phyloP scores from a whole-genome alignment of 345 rosid species.

The Euphorbia peplus region DNA sequence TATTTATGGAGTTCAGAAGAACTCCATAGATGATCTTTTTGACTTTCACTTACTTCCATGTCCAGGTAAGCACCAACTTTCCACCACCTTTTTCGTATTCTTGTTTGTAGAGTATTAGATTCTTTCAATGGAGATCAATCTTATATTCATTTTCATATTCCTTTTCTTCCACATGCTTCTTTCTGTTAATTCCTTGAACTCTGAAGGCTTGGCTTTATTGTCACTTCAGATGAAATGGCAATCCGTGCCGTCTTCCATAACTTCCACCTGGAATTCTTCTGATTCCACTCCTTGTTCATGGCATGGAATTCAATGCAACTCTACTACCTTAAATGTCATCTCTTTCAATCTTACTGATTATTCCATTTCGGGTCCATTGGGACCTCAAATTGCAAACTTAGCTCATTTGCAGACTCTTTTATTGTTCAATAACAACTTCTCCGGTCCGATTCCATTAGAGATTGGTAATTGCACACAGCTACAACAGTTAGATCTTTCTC shows the following conservation, averaged over 20 bases:
- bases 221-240: slow-evolving; percentile 49
- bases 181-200: slow-evolving; percentile 29
- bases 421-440: slow-evolving; percentile 46
- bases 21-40: neutral
- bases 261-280: slow-evolving; percentile 26
- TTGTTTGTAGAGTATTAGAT: neutral
- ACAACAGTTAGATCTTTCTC: slow-evolving; percentile 44
- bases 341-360: slow-evolving; percentile 43
- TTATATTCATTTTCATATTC: neutral
- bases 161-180: neutral
- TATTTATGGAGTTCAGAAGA: too few relatives aligned
- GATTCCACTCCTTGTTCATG: slow-evolving; percentile 17
- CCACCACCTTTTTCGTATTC: neutral
- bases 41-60: neutral
- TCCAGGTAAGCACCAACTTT: neutral
- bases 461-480: slow-evolving; percentile 58
- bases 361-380: slow-evolving; percentile 50
- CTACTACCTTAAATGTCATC: slow-evolving; percentile 25
- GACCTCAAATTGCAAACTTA: slow-evolving; percentile 47
- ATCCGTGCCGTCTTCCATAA: slow-evolving; percentile 37
- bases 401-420: slow-evolving; percentile 36
- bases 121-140: neutral
- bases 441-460: slow-evolving; percentile 43
- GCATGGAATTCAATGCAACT: neutral
- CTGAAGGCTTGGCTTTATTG: slow-evolving; percentile 50